Conservation (phyloP, 768 basidiomycete species). For the Fomitopsis pulvina region DNA sequence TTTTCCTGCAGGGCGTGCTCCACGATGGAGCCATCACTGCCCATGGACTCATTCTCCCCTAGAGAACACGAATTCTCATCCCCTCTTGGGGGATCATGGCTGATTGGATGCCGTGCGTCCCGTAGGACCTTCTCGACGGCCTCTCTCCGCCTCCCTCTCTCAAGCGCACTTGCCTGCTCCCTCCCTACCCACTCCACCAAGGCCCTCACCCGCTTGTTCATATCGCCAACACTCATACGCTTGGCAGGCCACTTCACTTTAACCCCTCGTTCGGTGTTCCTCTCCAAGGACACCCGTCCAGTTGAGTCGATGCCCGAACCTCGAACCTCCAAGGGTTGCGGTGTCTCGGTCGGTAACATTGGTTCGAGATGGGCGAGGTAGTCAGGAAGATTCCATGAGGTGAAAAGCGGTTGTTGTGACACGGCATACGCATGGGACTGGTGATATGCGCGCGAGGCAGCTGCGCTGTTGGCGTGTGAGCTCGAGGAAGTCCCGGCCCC, state of each 20-base stretch:
- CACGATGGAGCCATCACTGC: slow-evolving; percentile 26
- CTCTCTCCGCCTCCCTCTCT: slow-evolving; percentile 62
- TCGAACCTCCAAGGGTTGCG: slow-evolving; percentile 69
- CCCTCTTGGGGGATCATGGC: not conserved
- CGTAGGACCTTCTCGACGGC: slow-evolving; percentile 54
- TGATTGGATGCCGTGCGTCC: slow-evolving; percentile 11
- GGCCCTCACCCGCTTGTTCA: slow-evolving; percentile 90
- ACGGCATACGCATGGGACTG: slow-evolving; percentile 76
- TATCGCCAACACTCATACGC: slow-evolving; percentile 93
- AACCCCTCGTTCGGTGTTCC: slow-evolving; percentile 67
- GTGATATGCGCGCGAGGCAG: slow-evolving; percentile 56
- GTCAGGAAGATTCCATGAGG: slow-evolving; percentile 90
- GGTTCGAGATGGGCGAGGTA: slow-evolving; percentile 83
- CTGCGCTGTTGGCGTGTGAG: slow-evolving; percentile 25
- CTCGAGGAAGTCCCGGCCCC: slow-evolving; percentile 25
- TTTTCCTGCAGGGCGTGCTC: slow-evolving; percentile 20
- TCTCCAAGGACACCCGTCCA: slow-evolving; percentile 50
- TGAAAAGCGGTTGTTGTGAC: slow-evolving; percentile 71
- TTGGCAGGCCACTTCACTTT: slow-evolving; percentile 93
- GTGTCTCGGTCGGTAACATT: slow-evolving; percentile 72
- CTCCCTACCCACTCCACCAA: slow-evolving; percentile 93
- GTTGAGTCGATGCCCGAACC: slow-evolving; percentile 35
- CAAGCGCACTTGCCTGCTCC: slow-evolving; percentile 71
- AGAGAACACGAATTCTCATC: not conserved
- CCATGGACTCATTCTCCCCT: not conserved